Evolutionary conservation across 352 stramenopile species (phyloP).

Genomic region (Globisporangium splendens): DNA sequence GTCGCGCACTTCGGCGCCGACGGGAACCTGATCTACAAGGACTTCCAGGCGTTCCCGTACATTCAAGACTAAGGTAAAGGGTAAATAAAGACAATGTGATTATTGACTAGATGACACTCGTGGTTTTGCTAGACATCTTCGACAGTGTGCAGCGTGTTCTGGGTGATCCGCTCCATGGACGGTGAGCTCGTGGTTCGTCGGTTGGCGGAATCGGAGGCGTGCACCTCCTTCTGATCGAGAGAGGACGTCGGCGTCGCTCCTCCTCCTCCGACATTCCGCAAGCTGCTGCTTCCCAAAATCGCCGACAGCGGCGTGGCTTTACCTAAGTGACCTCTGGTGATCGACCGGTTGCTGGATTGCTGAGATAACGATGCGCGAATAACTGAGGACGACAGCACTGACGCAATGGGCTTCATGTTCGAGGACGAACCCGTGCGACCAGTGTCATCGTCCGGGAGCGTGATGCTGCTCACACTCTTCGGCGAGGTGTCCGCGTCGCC

Average conservation of each 20-base stretch:
- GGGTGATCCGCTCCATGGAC: background rate
- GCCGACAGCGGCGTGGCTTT: background rate
- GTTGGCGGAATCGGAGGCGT: background rate
- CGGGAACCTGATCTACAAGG: slow-evolving; percentile 53
- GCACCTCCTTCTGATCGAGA: background rate
- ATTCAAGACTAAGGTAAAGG: slow-evolving; percentile 47
- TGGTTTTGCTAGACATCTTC: slow-evolving; percentile 6
- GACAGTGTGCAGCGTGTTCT: slow-evolving; percentile 12
- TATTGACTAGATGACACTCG: background rate
- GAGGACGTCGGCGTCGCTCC: too few species aligned
- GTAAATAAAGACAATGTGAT: background rate
- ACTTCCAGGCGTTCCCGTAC: slow-evolving; percentile 73
- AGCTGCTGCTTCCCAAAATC: background rate
- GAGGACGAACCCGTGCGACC: background rate
- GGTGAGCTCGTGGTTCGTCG: background rate
- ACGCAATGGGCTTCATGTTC: too few species aligned
- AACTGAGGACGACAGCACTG: background rate
- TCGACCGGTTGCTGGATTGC: slow-evolving; percentile 7
- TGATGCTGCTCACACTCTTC: slow-evolving; percentile 15
- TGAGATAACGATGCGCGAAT: slow-evolving; percentile 12
- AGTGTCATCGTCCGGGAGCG: slow-evolving; percentile 1
- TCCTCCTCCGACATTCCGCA: too few species aligned
- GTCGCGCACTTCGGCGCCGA: slow-evolving; percentile 55
- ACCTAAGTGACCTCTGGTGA: background rate
- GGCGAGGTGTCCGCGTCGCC: slow-evolving; percentile 12